Base-by-base conservation (phyloP, 2,329 filamentous ascomycete species). In the Botrytis pseudocinerea region DNA sequence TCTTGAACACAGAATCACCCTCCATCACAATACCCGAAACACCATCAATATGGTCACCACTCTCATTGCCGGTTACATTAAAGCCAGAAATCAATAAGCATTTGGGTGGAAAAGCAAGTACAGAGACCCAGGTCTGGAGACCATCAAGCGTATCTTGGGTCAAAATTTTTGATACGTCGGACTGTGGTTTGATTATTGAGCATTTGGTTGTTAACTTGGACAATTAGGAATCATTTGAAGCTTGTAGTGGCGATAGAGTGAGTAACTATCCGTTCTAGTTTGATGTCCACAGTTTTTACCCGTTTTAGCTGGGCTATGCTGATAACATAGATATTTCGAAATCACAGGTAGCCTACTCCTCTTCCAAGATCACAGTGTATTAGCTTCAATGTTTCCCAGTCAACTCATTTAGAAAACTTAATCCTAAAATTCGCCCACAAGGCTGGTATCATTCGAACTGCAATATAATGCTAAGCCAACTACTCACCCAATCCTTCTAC, bases 161-260 rank as follows among this genome's bases (percentile, higher is more conserved):
- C 22, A 48, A 48, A 48, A 3, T 38, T 9, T 9, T 38, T 38
- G 38, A 25, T 48, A 48, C 10, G 10, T 48, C 46, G 46, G 18
- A 4, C 4, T 48, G 46, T 25, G 12, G n/a, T 51, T 51, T 51
- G 48, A 51, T 51, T 25, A 6, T 12, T 51, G 10, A 51, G 48
- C 10, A n/a, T 1, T n/a, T 22, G 25, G 4, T 7, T n/a, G 10
- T n/a, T n/a, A 14, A 4, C 25, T 6, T n/a, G 10, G 4, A n/a
- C 2, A 51, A n/a, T 25, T 51, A n/a, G 48, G 4, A n/a, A 51
- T 2, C 48, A n/a, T n/a, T 51, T 51, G 10, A 14, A 51, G 25
- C 48, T n/a, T n/a, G 25, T n/a, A 10, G 4, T 51, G 22, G 22
- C 12, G 10, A 22, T 6, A 25, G 25, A 51, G 4, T n/a, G 25